Base-by-base conservation (phyloP, 768 basidiomycete species). In the Plicaturopsis crispa region DNA sequence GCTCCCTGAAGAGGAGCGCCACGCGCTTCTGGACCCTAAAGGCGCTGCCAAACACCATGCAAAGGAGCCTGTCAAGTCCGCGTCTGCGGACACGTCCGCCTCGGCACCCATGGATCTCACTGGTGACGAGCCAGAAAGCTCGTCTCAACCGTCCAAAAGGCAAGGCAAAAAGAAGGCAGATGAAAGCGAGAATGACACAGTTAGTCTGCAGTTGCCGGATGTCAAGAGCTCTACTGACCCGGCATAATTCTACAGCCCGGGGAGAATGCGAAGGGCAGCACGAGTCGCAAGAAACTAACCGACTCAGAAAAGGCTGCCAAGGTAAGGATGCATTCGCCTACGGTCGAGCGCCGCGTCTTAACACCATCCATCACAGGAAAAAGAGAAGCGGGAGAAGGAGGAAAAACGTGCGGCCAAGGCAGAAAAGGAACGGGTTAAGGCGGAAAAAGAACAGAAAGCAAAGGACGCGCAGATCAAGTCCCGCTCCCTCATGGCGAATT, bases 401-500 rank as follows among this genome's bases (percentile, higher is more conserved):
- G n/a, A n/a, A n/a, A n/a, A n/a, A n/a, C n/a, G n/a, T n/a, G n/a
- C n/a, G n/a, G n/a, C n/a, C n/a, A n/a, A n/a, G n/a, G 61, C 69
- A 35, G 82, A 82, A 48, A 82, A 74, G 61, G 84, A 77, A 48
- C 69, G 66, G 1, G 80, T 77, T 7, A 85, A 76, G 49, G 69
- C 63, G 3, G 83, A 86, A 50, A 80, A 74, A 51, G 80, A 84
- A 48, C 79, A 73, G 62, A 85, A 77, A 54, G 73, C 73, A 44
- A 75, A 77, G 41, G 79, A 84, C 47, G 74, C 75, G 3, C 75
- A 81, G 36, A 72, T 75, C 38, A 88, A 77, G 57, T 85, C 87
- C 4, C 73, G 78, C 21, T 80, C 78, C 6, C 59, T 87, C 10
- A 78, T 94, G 78, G 71, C 75, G 1, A 83, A 62, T 52, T 92